Base-by-base conservation (phyloP, 2,329 filamentous ascomycete species). In the Cryphonectria naterciae region DNA sequence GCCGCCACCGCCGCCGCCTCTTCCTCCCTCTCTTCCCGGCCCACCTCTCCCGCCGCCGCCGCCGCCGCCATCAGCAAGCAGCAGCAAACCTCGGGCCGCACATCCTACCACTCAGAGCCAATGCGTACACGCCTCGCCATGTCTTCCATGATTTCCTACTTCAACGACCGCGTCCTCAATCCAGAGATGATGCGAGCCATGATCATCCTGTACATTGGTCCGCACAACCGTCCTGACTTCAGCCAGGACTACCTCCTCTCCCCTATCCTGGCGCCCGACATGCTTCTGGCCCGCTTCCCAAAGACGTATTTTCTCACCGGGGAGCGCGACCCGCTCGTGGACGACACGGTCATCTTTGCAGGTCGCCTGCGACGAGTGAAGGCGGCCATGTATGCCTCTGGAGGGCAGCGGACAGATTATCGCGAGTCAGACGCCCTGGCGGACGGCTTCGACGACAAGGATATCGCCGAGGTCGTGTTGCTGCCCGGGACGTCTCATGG, bases 131-230 rank as follows among this genome's bases (percentile, higher is more conserved):
- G 95, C n/a, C 87, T 99, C 13, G 95, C 95, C 22, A 97, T 95
- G 79, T 95, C 94, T 0, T 95, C 92, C n/a, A 97, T 97, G 89
- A 97, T 99, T 49, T 98, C 95, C 0, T 98, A 98, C 81, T 97
- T 98, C 80, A 96, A 97, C 79, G 96, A 99, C 80, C 92, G 96
- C 39, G 93, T 99, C 39, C 86, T 99, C 19, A 95, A 94, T 0
- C 95, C 96, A 0, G 96, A 99, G 81, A 97, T 98, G 94, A 98
- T 98, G 92, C 92, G 96, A 43, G 94, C 95, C 74, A 98, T 99
- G 95, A 97, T 99, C 74, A 97, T 99, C 74, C 86, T 99, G 4
- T 99, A 99, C 79, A 93, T 99, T 69, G 96, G 96, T 0, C 94
- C 95, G 0, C 93, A 98, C 78, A 93, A 96, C 79, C 91, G 95